Evolutionary conservation across 169 alveolate genomes (phyloP).

Genomic region (Plasmodium sp.): DNA sequence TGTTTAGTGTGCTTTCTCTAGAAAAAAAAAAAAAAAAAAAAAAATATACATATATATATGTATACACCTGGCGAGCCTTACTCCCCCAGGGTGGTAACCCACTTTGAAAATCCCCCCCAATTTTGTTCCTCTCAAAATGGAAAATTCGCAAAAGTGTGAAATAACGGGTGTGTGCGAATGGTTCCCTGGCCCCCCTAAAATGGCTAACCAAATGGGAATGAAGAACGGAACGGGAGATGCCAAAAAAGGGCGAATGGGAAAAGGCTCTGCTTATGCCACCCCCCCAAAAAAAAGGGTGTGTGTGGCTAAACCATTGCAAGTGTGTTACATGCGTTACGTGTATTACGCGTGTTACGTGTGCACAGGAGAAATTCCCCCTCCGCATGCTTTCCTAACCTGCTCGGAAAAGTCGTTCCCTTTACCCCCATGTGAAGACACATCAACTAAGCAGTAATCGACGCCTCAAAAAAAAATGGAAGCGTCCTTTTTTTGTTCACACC

Average conservation of each 20-base stretch:
- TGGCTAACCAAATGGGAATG: background rate
- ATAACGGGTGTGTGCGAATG: background rate
- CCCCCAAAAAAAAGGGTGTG: background rate
- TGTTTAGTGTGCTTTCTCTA: background rate
- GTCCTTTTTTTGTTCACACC: background rate
- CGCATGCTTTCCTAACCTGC: background rate
- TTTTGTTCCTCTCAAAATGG: background rate
- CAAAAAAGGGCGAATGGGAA: background rate
- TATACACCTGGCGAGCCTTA: background rate
- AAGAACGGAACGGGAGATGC: background rate
- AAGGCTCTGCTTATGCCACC: background rate
- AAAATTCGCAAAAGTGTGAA: background rate
- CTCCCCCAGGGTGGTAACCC: background rate
- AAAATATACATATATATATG: background rate
- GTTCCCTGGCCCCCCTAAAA: background rate
- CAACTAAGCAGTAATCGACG: background rate
- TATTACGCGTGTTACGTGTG: background rate
- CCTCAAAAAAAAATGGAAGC: background rate
- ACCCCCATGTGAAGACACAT: background rate
- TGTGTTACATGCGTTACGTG: no score
- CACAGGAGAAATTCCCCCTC: background rate
- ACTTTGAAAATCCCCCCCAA: background rate
- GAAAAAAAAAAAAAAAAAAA: background rate
- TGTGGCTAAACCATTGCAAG: background rate
- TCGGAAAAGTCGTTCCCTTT: background rate